phyloP scores from a whole-genome alignment of 2,329 filamentous ascomycete species.

The Mycosphaerella sp. region DNA sequence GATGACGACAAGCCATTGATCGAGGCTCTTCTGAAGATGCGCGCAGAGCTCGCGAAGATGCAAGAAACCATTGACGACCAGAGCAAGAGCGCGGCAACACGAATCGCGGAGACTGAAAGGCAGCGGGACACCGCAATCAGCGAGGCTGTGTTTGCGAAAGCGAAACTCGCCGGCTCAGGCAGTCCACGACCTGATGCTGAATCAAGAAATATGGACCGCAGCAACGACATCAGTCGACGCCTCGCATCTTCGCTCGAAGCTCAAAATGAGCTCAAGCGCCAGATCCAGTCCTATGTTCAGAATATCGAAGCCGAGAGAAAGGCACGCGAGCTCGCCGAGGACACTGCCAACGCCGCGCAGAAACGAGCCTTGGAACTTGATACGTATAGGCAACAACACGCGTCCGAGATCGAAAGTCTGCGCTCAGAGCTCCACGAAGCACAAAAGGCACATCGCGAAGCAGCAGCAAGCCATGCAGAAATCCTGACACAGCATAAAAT shows the following conservation, averaged over 20 bases:
- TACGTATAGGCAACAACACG: conserved; percentile 72
- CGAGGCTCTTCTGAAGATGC: conserved; percentile 88
- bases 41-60: conserved; percentile 79
- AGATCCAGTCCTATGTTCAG: conserved; percentile 59
- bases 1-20: conserved; percentile 90
- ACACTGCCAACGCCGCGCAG: conserved; percentile 75
- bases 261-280: conserved; percentile 75
- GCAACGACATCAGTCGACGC: conserved; percentile 70
- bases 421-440: conserved; percentile 77
- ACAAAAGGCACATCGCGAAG: conserved; percentile 72
- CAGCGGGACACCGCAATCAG: conserved; percentile 91
- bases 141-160: conserved; percentile 91
- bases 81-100: conserved; percentile 73
- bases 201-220: conserved; percentile 53
- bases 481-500: conserved; percentile 68
- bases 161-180: conserved; percentile 77
- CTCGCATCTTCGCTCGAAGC: conserved; percentile 73
- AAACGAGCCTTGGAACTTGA: conserved; percentile 80
- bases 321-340: conserved; percentile 78
- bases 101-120: conserved; percentile 89
- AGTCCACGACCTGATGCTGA: conserved; percentile 49
- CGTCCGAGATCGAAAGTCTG: conserved; percentile 76
- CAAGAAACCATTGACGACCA: conserved; percentile 87
- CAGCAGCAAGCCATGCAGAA: conserved; percentile 70
- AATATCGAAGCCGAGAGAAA: conserved; percentile 77